Evolutionary conservation across 805 yeast genomes (phyloP).

Genomic region (Starmera quercuum): DNA sequence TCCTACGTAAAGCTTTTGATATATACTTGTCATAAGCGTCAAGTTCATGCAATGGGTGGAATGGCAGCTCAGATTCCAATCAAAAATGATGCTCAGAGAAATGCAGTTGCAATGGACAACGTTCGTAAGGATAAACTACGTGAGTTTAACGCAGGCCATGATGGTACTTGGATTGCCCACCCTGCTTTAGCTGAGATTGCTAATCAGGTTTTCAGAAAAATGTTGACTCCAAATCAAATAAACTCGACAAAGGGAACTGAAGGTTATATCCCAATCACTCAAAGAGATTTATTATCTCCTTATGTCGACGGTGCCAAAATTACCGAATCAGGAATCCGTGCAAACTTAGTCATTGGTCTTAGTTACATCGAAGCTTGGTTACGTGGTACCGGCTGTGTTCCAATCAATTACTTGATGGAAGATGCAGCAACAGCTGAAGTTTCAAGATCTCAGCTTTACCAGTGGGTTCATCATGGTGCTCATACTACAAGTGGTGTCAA

Average conservation of each 20-base stretch:
- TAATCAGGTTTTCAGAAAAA: conserved; percentile 61
- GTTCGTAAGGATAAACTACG: conserved; percentile 70
- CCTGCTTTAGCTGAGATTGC: conserved; percentile 76
- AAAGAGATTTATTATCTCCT: conserved; percentile 56
- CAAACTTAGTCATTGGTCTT: conserved; percentile 68
- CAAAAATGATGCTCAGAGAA: conserved; percentile 58
- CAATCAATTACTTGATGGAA: conserved; percentile 80
- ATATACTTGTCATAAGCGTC: conserved; percentile 67
- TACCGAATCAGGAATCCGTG: conserved; percentile 63
- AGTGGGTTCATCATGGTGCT: conserved; percentile 75
- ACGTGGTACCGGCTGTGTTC: conserved; percentile 78
- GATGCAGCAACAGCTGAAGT: conserved; percentile 91
- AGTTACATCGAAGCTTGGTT: conserved; percentile 84
- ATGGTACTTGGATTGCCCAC: conserved; percentile 87
- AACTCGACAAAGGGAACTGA: conserved; percentile 24
- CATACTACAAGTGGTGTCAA: conserved; percentile 47
- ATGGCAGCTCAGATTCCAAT: conserved; percentile 88
- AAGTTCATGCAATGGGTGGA: conserved; percentile 85
- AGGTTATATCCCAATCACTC: conserved; percentile 38
- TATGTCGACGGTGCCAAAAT: conserved; percentile 53
- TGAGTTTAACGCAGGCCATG: conserved; percentile 75
- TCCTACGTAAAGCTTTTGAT: conserved; percentile 69
- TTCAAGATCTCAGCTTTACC: conserved; percentile 73
- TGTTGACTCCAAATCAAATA: conserved; percentile 81
- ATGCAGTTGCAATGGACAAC: conserved; percentile 60